Percentiles rank a stretch among this genome's conserved stretches.
Evolutionary conservation across 2,329 filamentous ascomycete species (phyloP).

Genomic region (Metarhizium brunneum): DNA sequence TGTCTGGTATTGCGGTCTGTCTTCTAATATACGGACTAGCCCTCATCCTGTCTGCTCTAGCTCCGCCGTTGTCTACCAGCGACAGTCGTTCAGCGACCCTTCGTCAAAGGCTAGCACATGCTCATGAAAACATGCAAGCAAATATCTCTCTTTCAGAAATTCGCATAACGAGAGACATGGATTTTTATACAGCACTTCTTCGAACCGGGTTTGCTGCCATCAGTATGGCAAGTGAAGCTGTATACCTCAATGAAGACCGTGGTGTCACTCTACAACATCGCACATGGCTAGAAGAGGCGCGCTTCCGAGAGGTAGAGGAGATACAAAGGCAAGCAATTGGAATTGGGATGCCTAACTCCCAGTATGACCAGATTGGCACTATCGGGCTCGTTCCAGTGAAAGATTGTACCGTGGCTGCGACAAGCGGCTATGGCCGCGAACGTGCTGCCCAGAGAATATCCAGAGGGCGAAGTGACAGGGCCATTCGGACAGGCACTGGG

Average conservation of each 20-base stretch:
- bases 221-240: conserved; percentile 89
- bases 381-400: conserved; percentile 47
- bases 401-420: conserved; percentile 29
- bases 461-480: conserved; percentile 36
- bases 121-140: conserved; percentile 85
- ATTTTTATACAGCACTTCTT: conserved; percentile 88
- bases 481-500: conserved; percentile 59
- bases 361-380: conserved; percentile 42
- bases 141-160: conserved; percentile 78
- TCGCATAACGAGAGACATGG: conserved; percentile 75
- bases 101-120: conserved; percentile 54
- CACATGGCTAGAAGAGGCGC: conserved; percentile 89
- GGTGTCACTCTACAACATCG: conserved; percentile 62
- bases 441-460: conserved; percentile 52
- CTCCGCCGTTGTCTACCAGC: conserved; percentile 14
- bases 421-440: conserved; percentile 60
- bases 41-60: conserved; percentile 58
- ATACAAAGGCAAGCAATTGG: conserved; percentile 42
- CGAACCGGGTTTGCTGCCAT: conserved; percentile 81
- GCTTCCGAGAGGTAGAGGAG: conserved; percentile 66
- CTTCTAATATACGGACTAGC: conserved; percentile 69
- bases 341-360: conserved; percentile 35
- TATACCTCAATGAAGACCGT: conserved; percentile 86
- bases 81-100: conserved; percentile 30
- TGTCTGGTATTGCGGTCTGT: conserved; percentile 70